phyloP scores from a whole-genome alignment of 1,284 basidiomycete species.

The Phylloporus sp. region DNA sequence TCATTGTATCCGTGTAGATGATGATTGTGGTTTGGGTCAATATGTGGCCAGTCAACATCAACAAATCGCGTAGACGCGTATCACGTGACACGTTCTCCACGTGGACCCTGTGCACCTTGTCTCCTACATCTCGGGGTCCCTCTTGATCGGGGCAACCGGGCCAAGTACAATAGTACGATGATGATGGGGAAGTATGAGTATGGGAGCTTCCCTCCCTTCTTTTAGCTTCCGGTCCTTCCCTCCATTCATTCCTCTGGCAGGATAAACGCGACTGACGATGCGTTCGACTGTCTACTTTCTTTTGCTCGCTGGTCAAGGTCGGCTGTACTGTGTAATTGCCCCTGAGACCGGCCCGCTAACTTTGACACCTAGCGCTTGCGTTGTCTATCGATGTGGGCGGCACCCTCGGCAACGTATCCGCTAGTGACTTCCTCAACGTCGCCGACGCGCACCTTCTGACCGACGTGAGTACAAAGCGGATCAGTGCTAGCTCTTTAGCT shows the following conservation, averaged over 20 bases:
- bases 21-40: slow-evolving; percentile 14
- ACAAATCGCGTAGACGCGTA: slow-evolving; percentile 30
- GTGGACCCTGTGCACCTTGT: slow-evolving; percentile 15
- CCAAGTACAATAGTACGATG: no score
- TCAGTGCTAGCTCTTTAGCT: neutral
- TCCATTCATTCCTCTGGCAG: slow-evolving; percentile 28
- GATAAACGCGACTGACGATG: slow-evolving; percentile 26
- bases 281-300: slow-evolving; percentile 36
- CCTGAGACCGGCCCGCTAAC: neutral
- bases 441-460: slow-evolving; percentile 43
- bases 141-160: no score
- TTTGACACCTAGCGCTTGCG: slow-evolving; percentile 43
- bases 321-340: slow-evolving; percentile 9
- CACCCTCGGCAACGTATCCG: slow-evolving; percentile 41
- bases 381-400: slow-evolving; percentile 54
- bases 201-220: neutral
- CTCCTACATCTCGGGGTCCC: no score
- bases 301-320: slow-evolving; percentile 60
- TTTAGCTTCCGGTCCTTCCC: no score
- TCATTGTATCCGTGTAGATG: slow-evolving; percentile 25
- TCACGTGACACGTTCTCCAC: slow-evolving; percentile 29
- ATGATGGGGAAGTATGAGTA: neutral
- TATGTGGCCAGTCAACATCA: slow-evolving; percentile 28
- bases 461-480: slow-evolving; percentile 42
- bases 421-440: slow-evolving; percentile 50